Conservation (phyloP, 164 flowering plant species). For the Annona cherimola region DNA sequence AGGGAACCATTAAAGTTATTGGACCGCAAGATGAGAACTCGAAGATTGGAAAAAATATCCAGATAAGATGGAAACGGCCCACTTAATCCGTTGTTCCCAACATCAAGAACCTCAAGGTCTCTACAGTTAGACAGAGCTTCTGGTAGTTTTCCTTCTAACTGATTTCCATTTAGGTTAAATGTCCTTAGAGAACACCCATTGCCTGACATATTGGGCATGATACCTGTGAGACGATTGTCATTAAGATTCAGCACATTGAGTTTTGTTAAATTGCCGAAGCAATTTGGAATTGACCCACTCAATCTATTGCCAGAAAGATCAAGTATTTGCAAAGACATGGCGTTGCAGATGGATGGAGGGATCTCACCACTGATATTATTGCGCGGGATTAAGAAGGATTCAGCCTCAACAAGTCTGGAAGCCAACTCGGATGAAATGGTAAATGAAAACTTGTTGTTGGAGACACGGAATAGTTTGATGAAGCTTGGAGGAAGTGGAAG, state of each 20-base stretch:
- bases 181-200: constrained; percentile 24
- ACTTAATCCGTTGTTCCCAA: constrained; percentile 25
- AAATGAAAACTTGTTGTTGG: constrained; percentile 34
- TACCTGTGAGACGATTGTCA: constrained; percentile 34
- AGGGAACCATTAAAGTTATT: too few species aligned
- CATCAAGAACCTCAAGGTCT: constrained; percentile 21
- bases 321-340: constrained; percentile 29
- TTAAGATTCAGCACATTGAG: constrained; percentile 36
- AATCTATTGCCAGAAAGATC: constrained; percentile 46
- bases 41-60: constrained; percentile 25
- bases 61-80: constrained; percentile 43
- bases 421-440: constrained; percentile 24
- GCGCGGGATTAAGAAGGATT: constrained; percentile 32
- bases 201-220: constrained; percentile 27
- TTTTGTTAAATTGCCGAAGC: constrained; percentile 15
- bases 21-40: constrained; percentile 27
- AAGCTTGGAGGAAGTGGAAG: constrained; percentile 20
- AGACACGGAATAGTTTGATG: constrained; percentile 33
- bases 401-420: not conserved
- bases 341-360: constrained; percentile 29
- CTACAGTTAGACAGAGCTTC: constrained; percentile 31
- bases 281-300: constrained; percentile 20
- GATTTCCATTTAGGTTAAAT: constrained; percentile 40
- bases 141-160: constrained; percentile 40
- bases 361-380: constrained; percentile 20